Conservation (phyloP, 2,329 filamentous ascomycete species). For the Monilinia vaccinii-corymbosi region DNA sequence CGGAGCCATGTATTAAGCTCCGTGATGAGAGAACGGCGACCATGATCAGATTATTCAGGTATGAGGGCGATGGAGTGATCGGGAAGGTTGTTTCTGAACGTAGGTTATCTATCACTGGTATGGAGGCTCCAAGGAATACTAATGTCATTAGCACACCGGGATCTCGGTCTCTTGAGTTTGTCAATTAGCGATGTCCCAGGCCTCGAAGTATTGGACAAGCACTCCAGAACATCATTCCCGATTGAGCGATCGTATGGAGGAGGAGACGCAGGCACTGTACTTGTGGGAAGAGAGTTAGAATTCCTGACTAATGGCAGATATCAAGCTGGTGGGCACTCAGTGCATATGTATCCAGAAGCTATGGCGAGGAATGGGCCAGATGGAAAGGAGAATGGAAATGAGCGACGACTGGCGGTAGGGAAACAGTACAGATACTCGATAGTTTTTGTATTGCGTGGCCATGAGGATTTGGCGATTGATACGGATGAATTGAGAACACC, state of each 20-base stretch:
- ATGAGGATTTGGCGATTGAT: constrained; percentile 18
- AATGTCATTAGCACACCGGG: constrained; percentile 16
- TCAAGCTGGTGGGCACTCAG: constrained; percentile 18
- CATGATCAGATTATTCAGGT: constrained; percentile 23
- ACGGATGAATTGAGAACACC: constrained; percentile 20
- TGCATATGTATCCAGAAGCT: constrained; percentile 16
- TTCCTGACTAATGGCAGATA: constrained; percentile 21
- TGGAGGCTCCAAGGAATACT: neutral
- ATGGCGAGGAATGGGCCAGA: neutral
- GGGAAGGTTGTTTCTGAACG: constrained; percentile 22
- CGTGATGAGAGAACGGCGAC: constrained; percentile 16
- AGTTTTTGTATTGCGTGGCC: constrained; percentile 24
- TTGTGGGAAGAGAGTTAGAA: constrained; percentile 22
- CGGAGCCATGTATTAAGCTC: constrained; percentile 17
- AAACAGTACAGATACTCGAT: constrained; percentile 20
- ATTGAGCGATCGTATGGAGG: constrained; percentile 18
- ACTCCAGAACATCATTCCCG: constrained; percentile 15
- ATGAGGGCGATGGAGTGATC: constrained; percentile 14
- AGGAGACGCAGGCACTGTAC: constrained; percentile 14
- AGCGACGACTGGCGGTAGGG: neutral
- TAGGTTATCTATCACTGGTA: constrained; percentile 6
- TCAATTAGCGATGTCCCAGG: constrained; percentile 24
- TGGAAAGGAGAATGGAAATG: neutral
- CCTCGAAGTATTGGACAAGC: constrained; percentile 20
- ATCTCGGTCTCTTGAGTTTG: constrained; percentile 23